phyloP scores from a whole-genome alignment of 2,329 filamentous ascomycete genomes.

The Botrytis tulipae region DNA sequence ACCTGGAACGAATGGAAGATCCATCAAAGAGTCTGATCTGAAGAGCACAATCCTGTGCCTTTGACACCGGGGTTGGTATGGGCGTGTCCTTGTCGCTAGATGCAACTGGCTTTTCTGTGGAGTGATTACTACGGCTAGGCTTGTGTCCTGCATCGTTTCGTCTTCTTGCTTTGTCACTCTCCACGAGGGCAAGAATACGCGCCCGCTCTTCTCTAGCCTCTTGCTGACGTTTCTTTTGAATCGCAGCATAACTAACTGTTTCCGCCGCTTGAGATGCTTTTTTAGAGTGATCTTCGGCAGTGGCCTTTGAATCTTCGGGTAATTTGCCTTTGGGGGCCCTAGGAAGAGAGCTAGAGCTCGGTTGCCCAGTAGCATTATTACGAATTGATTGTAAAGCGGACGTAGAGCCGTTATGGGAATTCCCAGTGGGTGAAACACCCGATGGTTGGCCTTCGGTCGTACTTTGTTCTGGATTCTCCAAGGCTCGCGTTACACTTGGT shows the following conservation, averaged over 20 bases:
- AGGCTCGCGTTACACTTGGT: neutral
- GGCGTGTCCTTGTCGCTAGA: conserved; percentile 16
- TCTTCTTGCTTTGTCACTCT: conserved; percentile 71
- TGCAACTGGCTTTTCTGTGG: neutral
- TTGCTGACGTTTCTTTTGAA: conserved; percentile 60
- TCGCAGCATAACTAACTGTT: conserved; percentile 50
- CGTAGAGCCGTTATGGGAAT: neutral
- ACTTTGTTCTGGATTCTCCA: neutral
- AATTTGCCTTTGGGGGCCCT: neutral
- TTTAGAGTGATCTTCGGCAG: neutral
- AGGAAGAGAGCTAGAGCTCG: neutral
- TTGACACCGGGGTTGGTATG: conserved; percentile 3
- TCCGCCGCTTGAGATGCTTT: conserved; percentile 33
- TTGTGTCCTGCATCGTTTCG: conserved; percentile 53
- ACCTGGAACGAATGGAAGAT: conserved; percentile 70
- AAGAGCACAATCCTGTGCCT: conserved; percentile 53
- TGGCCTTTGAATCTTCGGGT: neutral
- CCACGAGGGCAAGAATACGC: conserved; percentile 71
- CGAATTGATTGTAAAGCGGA: neutral
- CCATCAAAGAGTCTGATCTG: conserved; percentile 85
- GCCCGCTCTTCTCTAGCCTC: conserved; percentile 67
- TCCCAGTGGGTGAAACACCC: neutral
- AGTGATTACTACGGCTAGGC: conserved; percentile 38
- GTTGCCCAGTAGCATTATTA: neutral
- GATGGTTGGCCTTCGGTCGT: neutral